Conservation (phyloP, 2,329 filamentous ascomycete species). For the Simplicillium aogashimaense region DNA sequence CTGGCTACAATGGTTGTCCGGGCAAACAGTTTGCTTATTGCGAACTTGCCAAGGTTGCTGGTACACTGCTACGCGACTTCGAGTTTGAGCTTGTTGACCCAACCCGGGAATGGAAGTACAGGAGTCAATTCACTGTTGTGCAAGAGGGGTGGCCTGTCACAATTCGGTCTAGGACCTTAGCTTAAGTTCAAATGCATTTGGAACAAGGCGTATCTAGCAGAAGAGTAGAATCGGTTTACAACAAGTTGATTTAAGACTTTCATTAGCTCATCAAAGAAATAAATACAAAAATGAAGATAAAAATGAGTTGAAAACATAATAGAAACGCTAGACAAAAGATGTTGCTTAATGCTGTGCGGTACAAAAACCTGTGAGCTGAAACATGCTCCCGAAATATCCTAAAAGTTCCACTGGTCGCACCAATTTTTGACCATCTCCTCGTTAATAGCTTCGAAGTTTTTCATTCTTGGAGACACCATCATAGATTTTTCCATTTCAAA, state of each 20-base stretch:
- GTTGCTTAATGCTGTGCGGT: too few relatives aligned
- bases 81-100: background rate
- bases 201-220: too few relatives aligned
- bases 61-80: background rate
- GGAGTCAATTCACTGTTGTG: slow-evolving; percentile 1
- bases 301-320: too few relatives aligned
- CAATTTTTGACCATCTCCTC: slow-evolving; percentile 34
- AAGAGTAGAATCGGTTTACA: too few relatives aligned
- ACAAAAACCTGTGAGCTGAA: too few relatives aligned
- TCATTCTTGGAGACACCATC: slow-evolving; percentile 30
- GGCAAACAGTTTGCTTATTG: slow-evolving; percentile 1
- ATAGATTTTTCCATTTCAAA: slow-evolving; percentile 30
- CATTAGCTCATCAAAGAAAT: too few relatives aligned
- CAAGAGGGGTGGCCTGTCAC: slow-evolving; percentile 1
- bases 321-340: too few relatives aligned
- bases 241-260: too few relatives aligned
- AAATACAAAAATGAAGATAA: too few relatives aligned
- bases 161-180: background rate
- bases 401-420: slow-evolving; percentile 34
- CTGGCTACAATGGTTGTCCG: slow-evolving; percentile 1
- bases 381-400: too few relatives aligned
- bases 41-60: background rate
- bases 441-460: slow-evolving; percentile 27
- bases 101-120: background rate
- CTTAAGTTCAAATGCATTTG: too few relatives aligned